phyloP scores from a whole-genome alignment of 2,329 filamentous ascomycete genomes.

The Colletotrichum sp. region DNA sequence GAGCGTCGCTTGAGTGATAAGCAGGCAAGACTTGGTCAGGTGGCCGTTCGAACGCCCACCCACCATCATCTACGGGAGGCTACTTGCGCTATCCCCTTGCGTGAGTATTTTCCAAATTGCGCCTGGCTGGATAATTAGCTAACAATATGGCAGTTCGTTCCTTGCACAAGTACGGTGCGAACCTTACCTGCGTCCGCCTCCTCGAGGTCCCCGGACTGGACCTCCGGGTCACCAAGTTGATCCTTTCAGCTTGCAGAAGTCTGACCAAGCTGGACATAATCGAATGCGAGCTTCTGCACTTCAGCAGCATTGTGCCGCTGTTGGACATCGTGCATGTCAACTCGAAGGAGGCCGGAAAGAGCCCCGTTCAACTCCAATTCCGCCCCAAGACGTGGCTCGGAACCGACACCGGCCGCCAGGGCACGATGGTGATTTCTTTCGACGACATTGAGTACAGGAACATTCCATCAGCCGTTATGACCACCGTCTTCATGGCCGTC shows the following conservation, averaged over 20 bases:
- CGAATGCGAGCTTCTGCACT: constrained; percentile 32
- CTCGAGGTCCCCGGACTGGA: constrained; percentile 28
- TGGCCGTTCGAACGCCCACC: neutral
- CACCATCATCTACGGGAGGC: neutral
- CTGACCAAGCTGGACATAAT: constrained; percentile 27
- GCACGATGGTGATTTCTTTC: constrained; percentile 11
- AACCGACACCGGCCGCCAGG: neutral
- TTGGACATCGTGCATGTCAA: constrained; percentile 24
- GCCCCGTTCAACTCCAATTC: constrained; percentile 16
- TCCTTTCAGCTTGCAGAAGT: constrained; percentile 22
- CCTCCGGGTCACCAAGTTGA: constrained; percentile 15
- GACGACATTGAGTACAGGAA: neutral
- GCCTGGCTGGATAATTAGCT: neutral
- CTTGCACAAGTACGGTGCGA: constrained; percentile 5
- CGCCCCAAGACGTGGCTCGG: neutral
- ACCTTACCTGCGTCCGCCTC: constrained; percentile 26
- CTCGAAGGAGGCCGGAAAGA: constrained; percentile 13
- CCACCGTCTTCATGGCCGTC: constrained; percentile 1
- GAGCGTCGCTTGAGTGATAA: neutral
- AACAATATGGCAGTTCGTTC: constrained; percentile 1
- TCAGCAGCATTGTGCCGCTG: constrained; percentile 23
- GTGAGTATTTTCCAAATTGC: neutral
- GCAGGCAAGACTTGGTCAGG: neutral
- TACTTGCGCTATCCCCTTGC: neutral
- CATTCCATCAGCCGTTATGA: neutral